Percentiles rank a stretch among this genome's conserved stretches.
phyloP scores from a whole-genome alignment of 1,284 basidiomycete genomes.

The Exobasidium cylindrosporum region DNA sequence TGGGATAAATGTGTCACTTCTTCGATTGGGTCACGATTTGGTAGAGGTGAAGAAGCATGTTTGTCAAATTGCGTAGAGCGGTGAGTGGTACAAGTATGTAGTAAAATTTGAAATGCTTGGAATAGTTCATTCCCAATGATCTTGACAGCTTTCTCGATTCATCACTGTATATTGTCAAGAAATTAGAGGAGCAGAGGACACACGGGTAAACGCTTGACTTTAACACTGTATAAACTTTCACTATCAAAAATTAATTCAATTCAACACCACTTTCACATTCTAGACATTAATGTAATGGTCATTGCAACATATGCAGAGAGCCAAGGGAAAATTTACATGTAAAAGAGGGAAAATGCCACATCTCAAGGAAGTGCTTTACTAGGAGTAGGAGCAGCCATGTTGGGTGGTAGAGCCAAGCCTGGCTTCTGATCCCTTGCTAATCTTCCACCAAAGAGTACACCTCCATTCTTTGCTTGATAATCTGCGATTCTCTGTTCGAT shows the following conservation, averaged over 20 bases:
- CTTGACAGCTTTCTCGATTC: constrained; percentile 77
- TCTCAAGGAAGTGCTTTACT: constrained; percentile 7
- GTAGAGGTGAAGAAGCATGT: constrained; percentile 77
- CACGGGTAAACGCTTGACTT: constrained; percentile 1
- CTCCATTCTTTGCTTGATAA: constrained; percentile 75
- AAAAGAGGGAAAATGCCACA: constrained; percentile 1
- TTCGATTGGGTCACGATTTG: constrained; percentile 78
- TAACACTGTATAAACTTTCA: neutral
- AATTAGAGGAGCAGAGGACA: constrained; percentile 64
- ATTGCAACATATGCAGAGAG: too few relatives aligned
- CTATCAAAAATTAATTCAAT: too few relatives aligned
- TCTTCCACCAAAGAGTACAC: constrained; percentile 83
- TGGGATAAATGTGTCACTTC: constrained; percentile 74
- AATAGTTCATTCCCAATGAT: neutral
- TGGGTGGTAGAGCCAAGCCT: constrained; percentile 67
- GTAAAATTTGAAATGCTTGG: neutral
- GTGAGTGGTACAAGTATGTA: constrained; percentile 15
- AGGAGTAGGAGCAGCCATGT: constrained; percentile 2
- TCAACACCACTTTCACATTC: too few relatives aligned
- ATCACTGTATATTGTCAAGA: constrained; percentile 63
- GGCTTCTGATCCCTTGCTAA: constrained; percentile 70
- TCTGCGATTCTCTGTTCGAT: constrained; percentile 77
- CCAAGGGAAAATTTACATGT: too few relatives aligned
- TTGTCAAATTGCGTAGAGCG: constrained; percentile 82
- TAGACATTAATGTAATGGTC: too few relatives aligned